Evolutionary conservation across 768 basidiomycete species (phyloP).

Genomic region (Serpula lacrymans): DNA sequence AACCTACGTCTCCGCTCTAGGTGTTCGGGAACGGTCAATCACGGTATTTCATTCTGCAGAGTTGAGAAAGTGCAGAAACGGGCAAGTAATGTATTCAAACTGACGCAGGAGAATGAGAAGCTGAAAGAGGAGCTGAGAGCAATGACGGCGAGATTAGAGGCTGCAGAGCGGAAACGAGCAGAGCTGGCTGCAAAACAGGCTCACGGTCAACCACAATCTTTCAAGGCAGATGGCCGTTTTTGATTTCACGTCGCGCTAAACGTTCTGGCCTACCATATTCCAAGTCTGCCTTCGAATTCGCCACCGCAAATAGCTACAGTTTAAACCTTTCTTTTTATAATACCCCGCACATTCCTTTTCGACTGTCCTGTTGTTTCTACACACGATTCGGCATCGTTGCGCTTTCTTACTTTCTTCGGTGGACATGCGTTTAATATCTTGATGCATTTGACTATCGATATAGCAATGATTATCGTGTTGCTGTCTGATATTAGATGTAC

Average conservation of each 20-base stretch:
- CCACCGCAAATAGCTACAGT: slow-evolving; percentile 1
- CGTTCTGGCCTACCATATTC: no score
- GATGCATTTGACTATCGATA: no score
- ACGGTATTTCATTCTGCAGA: slow-evolving; percentile 22
- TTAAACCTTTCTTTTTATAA: not conserved
- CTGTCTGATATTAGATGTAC: no score
- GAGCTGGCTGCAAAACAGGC: slow-evolving; percentile 40
- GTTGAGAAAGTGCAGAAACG: slow-evolving; percentile 55
- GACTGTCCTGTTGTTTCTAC: not conserved
- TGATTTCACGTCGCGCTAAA: slow-evolving; percentile 12
- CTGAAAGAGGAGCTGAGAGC: slow-evolving; percentile 71
- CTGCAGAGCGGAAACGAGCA: slow-evolving; percentile 60
- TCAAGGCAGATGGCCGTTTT: slow-evolving; percentile 11
- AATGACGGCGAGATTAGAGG: slow-evolving; percentile 72
- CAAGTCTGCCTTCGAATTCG: slow-evolving; percentile 6
- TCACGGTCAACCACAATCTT: slow-evolving; percentile 15
- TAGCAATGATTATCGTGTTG: no score
- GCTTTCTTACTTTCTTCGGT: no score
- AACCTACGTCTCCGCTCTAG: slow-evolving; percentile 7
- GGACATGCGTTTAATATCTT: no score
- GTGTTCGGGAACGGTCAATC: slow-evolving; percentile 27
- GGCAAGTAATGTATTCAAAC: slow-evolving; percentile 71
- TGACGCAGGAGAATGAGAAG: slow-evolving; percentile 77
- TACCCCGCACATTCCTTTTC: slow-evolving; percentile 1
- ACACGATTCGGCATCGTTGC: no score